Evolutionary conservation across 345 rosid species (phyloP).

Genomic region (Pistacia atlantica): DNA sequence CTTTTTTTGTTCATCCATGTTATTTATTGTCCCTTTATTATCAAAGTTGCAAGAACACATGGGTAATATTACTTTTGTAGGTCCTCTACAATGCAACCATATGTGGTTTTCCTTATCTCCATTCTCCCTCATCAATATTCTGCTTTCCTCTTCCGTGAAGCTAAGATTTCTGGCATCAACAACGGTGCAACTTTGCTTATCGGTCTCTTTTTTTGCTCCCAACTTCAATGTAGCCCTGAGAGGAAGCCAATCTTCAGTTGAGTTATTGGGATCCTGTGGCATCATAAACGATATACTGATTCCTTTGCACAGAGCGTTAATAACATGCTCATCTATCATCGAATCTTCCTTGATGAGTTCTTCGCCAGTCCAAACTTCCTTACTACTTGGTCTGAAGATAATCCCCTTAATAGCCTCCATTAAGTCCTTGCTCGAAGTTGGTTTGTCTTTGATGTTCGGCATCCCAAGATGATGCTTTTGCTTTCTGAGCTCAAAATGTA

Average conservation of each 20-base stretch:
- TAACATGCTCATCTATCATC: background rate
- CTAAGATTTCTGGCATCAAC: background rate
- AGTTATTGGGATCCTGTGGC: background rate
- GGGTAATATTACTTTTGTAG: background rate
- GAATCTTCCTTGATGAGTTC: conserved; percentile 1
- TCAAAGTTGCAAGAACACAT: conserved; percentile 1
- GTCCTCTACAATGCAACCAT: conserved; percentile 15
- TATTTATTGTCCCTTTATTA: background rate
- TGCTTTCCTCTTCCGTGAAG: background rate
- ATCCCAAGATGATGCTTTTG: background rate
- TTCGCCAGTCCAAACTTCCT: conserved; percentile 10
- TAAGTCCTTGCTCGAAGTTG: background rate
- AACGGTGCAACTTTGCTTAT: conserved; percentile 8
- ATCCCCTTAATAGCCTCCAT: background rate
- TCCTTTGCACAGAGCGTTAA: background rate
- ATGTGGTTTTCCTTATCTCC: background rate
- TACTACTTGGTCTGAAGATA: background rate
- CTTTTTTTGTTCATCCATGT: background rate
- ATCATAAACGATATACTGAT: background rate
- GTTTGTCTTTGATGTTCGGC: background rate
- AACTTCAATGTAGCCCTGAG: background rate
- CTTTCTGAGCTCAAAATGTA: background rate
- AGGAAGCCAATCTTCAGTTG: background rate
- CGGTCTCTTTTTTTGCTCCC: background rate
- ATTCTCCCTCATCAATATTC: background rate